Base-by-base conservation (phyloP, 371 early-diverging fungal genomes). In the Batrachochytrium dendrobatidis region DNA sequence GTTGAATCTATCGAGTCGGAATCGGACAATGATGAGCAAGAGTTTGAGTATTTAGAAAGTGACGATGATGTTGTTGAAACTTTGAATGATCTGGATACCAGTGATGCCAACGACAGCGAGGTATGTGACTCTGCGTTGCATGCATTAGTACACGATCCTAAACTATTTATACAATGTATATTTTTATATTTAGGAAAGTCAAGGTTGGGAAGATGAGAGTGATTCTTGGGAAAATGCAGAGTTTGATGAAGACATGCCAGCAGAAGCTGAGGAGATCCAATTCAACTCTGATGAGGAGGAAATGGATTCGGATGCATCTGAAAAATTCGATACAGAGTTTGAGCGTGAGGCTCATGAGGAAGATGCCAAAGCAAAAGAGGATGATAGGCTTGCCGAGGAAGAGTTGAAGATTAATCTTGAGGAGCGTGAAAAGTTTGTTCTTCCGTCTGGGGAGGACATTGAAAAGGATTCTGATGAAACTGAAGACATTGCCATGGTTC, bases 321-420 rank as follows among this genome's bases (percentile, higher is more conserved):
- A 76, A 28, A 81, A 73, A 24, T 76, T 76, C 33, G 74, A 66
- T 51, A 69, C 82, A 53, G 86, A 86, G 66, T 74, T 83, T 58
- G 92, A 88, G 66, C 76, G 77, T 56, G 80, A 84, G 65, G 85
- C 90, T 30, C 80, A 82, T 45, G 77, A 80, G 55, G 73, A 85
- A 50, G 89, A 87, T 65, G 76, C 75, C 43, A 73, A 81, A 46
- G 76, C 72, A 33, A 74, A 72, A 46, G 79, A 77, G 48, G 75
- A 81, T 52, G 88, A 80, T n/a, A 81, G 83, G 55, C 74, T 85
- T 58, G 82, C 74, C 17, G 91, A 89, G 44, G 84, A 84, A 54
- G 85, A 88, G 60, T 72, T 90, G 64, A 81, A 88, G 66, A 81
- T 85, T 61, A 83, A 86, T 75, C 83, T 89, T 59, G 71, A 77